Evolutionary conservation across 164 flowering plant genomes (phyloP).

Genomic region (Paratinospora sagittata): DNA sequence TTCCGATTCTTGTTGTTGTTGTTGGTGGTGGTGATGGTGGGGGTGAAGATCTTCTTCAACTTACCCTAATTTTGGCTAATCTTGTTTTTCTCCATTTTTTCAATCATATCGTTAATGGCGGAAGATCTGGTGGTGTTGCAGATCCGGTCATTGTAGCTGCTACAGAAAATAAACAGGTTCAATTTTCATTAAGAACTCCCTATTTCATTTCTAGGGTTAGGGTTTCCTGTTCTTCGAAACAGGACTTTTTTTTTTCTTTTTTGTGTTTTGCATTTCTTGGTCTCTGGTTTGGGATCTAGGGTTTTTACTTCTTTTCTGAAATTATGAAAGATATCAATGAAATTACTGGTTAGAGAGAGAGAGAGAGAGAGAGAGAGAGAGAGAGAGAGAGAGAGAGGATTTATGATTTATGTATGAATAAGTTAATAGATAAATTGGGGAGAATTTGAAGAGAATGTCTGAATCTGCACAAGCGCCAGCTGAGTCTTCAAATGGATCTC

Average conservation of each 20-base stretch:
- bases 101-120: conserved; percentile 2
- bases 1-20: not conserved
- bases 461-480: conserved; percentile 14
- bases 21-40: not conserved
- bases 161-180: conserved; percentile 3
- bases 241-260: not conserved
- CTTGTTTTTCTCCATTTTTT: not conserved
- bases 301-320: not conserved
- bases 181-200: not conserved
- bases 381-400: not conserved
- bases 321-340: not conserved
- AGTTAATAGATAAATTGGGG: not conserved
- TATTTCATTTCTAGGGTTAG: conserved; percentile 1
- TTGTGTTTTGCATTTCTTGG: not conserved
- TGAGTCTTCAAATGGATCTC: conserved; percentile 7
- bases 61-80: not conserved
- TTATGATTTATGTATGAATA: not conserved
- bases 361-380: no score
- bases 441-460: conserved; percentile 11
- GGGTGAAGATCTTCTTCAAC: no score
- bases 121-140: not conserved
- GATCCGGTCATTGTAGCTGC: conserved; percentile 6
- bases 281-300: not conserved
- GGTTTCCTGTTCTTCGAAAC: conserved; percentile 11
- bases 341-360: not conserved